Evolutionary conservation across 495 filamentous ascomycete species (phyloP).

Genomic region (Staphylotrichum tortipilum): DNA sequence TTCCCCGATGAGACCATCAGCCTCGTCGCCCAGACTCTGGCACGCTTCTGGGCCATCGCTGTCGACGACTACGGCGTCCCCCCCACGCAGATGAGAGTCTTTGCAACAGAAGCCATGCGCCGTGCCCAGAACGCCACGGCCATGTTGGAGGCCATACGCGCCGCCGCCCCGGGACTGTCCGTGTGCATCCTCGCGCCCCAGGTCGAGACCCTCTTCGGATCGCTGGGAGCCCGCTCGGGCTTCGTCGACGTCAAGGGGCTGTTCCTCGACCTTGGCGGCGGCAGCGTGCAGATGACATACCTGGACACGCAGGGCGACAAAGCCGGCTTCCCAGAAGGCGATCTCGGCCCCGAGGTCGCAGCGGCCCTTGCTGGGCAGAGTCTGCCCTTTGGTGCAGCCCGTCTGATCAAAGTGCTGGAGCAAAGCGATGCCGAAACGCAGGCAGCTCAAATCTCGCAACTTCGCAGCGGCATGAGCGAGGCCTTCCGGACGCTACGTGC

Average conservation of each 20-base stretch:
- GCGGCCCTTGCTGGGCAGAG: constrained; percentile 41
- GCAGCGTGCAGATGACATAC: constrained; percentile 86
- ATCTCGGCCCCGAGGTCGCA: constrained; percentile 33
- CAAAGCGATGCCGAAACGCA: constrained; percentile 34
- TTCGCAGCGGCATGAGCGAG: constrained; percentile 49
- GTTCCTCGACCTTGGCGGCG: constrained; percentile 84
- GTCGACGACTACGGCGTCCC: constrained; percentile 54
- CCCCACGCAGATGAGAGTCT: constrained; percentile 52
- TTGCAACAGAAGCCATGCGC: constrained; percentile 85
- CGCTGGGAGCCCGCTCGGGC: constrained; percentile 72
- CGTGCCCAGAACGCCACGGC: constrained; percentile 64
- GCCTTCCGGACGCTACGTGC: constrained; percentile 57
- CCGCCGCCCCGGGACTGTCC: constrained; percentile 47
- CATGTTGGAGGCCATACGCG: constrained; percentile 55
- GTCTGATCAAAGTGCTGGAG: constrained; percentile 55
- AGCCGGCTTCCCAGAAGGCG: constrained; percentile 38
- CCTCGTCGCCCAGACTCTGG: constrained; percentile 53
- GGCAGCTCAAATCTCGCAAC: constrained; percentile 44
- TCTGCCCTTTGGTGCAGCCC: constrained; percentile 83
- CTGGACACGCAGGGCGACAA: constrained; percentile 47
- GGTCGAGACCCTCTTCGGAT: constrained; percentile 75
- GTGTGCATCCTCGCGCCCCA: constrained; percentile 68
- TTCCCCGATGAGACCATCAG: constrained; percentile 59
- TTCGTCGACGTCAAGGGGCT: constrained; percentile 53
- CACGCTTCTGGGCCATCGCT: constrained; percentile 68